Conservation (phyloP, 306 rosid genomes). For the Heteromeles arbutifolia region DNA sequence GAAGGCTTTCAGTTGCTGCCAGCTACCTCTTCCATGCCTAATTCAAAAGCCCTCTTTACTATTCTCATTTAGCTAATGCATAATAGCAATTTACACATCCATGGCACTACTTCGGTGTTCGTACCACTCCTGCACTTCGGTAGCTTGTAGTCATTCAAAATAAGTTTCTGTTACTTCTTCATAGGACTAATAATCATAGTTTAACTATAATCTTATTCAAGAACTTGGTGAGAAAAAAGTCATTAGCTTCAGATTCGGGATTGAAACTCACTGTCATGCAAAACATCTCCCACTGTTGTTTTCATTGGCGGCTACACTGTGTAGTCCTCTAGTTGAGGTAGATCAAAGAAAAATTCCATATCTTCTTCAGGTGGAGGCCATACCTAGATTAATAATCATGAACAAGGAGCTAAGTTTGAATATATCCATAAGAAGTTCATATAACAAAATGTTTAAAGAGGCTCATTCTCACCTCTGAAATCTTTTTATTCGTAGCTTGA, state of each 20-base stretch:
- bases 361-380: neutral
- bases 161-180: neutral
- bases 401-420: neutral
- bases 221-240: conserved; percentile 8
- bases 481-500: neutral
- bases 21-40: neutral
- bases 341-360: neutral
- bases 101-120: no score
- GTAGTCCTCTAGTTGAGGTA: neutral
- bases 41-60: neutral
- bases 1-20: neutral
- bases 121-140: no score
- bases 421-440: neutral
- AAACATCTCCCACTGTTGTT: neutral
- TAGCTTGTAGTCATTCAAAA: no score
- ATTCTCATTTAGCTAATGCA: neutral
- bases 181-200: neutral
- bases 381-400: conserved; percentile 26
- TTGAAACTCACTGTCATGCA: neutral
- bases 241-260: neutral
- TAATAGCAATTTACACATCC: neutral
- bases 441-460: neutral
- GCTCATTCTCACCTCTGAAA: conserved; percentile 33
- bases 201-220: conserved; percentile 7
- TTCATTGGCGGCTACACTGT: neutral